A percentile compares a stretch with the other conserved stretches of the same genome.
These are phyloP conservation scores for Encephalitozoon intestinalis DNA, from an alignment of 371 early-diverging fungal genomes.

Conservation along the genomic window DNA sequence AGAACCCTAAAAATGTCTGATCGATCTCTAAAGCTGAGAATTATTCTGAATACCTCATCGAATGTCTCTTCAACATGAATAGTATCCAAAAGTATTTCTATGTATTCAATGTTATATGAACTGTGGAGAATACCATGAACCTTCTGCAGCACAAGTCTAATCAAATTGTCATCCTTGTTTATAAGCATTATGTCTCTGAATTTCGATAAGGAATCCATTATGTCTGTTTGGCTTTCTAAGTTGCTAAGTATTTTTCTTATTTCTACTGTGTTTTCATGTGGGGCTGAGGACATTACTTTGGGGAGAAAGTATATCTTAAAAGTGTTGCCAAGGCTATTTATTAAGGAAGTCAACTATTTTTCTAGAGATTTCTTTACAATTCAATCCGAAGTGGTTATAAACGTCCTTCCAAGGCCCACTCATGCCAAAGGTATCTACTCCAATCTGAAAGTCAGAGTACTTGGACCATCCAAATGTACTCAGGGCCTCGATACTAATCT, in stretches of 20 bases:
- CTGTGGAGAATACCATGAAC: background rate
- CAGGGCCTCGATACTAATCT: slow-evolving; percentile 82
- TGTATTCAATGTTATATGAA: background rate
- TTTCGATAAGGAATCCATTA: background rate
- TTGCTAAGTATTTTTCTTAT: background rate
- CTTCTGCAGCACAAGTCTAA: background rate
- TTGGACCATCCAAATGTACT: slow-evolving; percentile 82
- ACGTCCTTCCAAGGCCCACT: slow-evolving; percentile 63
- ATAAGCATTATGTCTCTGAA: slow-evolving; percentile 4
- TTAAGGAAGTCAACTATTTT: background rate
- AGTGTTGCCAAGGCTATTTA: background rate
- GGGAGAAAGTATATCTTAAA: background rate
- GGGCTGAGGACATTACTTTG: background rate
- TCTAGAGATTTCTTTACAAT: background rate
- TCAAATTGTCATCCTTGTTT: background rate
- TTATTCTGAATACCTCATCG: slow-evolving; percentile 1
- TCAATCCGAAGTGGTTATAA: slow-evolving; percentile 21
- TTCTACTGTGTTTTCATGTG: background rate
- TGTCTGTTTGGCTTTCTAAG: background rate
- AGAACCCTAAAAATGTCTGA: background rate
- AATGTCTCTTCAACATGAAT: background rate
- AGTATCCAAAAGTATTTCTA: background rate
- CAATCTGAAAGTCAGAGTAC: slow-evolving; percentile 79
- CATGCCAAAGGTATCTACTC: slow-evolving; percentile 84
- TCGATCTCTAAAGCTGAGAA: background rate